phyloP scores from a whole-genome alignment of 2,329 filamentous ascomycete species.

The Fusarium sp. region DNA sequence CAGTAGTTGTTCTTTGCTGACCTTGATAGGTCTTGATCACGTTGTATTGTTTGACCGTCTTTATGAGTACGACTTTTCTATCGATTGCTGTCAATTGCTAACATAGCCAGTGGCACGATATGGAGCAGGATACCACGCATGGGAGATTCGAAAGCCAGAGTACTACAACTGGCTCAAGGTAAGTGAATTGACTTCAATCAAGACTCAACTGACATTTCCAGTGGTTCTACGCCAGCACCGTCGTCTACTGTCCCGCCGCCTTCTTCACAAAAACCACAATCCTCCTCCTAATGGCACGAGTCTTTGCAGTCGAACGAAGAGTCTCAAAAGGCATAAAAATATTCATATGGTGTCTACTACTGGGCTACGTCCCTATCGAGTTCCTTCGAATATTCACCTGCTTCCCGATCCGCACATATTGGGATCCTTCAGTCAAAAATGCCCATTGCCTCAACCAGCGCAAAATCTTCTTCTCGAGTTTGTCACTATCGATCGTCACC shows the following conservation, averaged over 20 bases:
- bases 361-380: constrained; percentile 30
- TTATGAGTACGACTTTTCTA: constrained; percentile 28
- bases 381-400: constrained; percentile 58
- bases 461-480: constrained; percentile 39
- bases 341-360: constrained; percentile 33
- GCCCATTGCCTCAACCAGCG: constrained; percentile 53
- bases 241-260: constrained; percentile 35
- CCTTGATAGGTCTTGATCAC: constrained; percentile 17
- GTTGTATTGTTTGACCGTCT: constrained; percentile 20
- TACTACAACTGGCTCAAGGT: constrained; percentile 40
- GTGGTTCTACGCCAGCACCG: constrained; percentile 41
- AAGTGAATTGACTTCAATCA: fast-evolving
- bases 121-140: constrained; percentile 38
- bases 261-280: constrained; percentile 43
- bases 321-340: constrained; percentile 30
- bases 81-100: neutral
- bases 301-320: constrained; percentile 32
- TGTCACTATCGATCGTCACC: constrained; percentile 30
- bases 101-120: constrained; percentile 28
- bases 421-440: constrained; percentile 45
- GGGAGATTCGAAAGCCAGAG: constrained; percentile 31
- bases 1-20: neutral
- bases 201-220: constrained; percentile 1
- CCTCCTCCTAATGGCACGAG: constrained; percentile 38
- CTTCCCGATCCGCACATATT: constrained; percentile 56